Conservation (phyloP, 208 protist genomes). For the Trypanosoma melophagium region DNA sequence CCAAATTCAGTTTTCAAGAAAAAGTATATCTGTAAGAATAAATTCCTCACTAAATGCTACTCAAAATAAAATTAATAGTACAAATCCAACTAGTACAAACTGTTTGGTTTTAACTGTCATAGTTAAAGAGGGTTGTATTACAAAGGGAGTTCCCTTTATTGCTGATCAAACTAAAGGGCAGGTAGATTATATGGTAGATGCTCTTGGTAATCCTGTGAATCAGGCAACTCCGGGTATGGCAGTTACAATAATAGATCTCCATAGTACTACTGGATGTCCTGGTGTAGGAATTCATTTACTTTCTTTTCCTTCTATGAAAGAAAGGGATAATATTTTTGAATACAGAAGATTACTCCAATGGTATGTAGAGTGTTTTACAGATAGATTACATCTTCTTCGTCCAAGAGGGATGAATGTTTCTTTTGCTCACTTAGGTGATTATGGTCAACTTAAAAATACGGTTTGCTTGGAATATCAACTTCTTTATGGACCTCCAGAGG, state of each 20-base stretch:
- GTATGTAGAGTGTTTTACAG: conserved; percentile 79
- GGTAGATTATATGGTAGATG: conserved; percentile 77
- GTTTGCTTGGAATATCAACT: conserved; percentile 74
- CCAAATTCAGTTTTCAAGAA: conserved; percentile 33
- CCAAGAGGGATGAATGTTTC: conserved; percentile 75
- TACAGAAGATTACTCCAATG: conserved; percentile 84
- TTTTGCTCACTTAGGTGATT: conserved; percentile 85
- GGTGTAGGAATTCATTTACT: conserved; percentile 77
- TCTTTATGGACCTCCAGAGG: conserved; percentile 60
- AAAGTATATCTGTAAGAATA: conserved; percentile 38
- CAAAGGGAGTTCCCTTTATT: conserved; percentile 79
- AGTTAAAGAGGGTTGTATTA: conserved; percentile 78
- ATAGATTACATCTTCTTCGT: conserved; percentile 61
- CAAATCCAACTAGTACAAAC: conserved; percentile 78
- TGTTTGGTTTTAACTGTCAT: conserved; percentile 72
- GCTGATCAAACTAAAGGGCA: conserved; percentile 81
- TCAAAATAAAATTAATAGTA: conserved; percentile 31
- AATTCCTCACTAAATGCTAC: conserved; percentile 39
- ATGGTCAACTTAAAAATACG: conserved; percentile 71
- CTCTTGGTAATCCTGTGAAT: conserved; percentile 67
- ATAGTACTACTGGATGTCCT: conserved; percentile 79
- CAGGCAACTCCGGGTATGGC: conserved; percentile 75
- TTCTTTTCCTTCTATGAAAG: conserved; percentile 45
- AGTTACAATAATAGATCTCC: conserved; percentile 80
- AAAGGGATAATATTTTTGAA: conserved; percentile 55